phyloP scores from a whole-genome alignment of 202 grass and related monocot genomes.

The Digitaria exilis region DNA sequence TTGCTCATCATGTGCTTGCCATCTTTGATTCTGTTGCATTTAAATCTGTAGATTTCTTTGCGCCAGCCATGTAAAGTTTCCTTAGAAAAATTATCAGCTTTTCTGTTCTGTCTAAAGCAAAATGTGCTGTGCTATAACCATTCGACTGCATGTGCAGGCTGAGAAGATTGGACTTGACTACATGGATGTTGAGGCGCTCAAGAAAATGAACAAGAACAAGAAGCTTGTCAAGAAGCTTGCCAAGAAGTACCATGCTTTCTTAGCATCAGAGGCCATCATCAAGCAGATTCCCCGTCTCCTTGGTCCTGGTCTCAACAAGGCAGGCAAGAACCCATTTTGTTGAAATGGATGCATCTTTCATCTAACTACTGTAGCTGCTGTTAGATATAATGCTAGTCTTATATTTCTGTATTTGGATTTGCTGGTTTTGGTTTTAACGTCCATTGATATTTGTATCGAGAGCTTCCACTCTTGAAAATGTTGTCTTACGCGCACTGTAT shows the following conservation, averaged over 20 bases:
- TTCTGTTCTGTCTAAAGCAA: neutral
- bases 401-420: too few relatives aligned
- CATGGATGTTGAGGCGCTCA: conserved; percentile 87
- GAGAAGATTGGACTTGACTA: conserved; percentile 90
- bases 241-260: conserved; percentile 95
- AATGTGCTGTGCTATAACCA: neutral
- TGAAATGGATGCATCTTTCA: too few relatives aligned
- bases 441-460: too few relatives aligned
- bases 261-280: conserved; percentile 94
- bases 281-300: conserved; percentile 98
- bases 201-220: conserved; percentile 99
- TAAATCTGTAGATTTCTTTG: neutral
- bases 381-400: too few relatives aligned
- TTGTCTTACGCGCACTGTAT: too few relatives aligned
- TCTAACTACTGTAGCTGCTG: too few relatives aligned
- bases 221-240: conserved; percentile 95
- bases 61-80: neutral
- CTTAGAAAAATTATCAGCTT: neutral
- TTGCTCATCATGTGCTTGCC: neutral
- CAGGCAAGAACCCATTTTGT: conserved; percentile 44
- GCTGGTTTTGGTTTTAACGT: too few relatives aligned
- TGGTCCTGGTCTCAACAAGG: conserved; percentile 97
- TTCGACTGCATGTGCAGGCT: conserved; percentile 46
- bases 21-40: neutral
- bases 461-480: too few relatives aligned